A percentile compares a stretch with the other conserved stretches of the same genome.
These are phyloP conservation scores for Alternaria ethzedia DNA, from an alignment of 2,329 filamentous ascomycete genomes.

Conservation along the genomic window DNA sequence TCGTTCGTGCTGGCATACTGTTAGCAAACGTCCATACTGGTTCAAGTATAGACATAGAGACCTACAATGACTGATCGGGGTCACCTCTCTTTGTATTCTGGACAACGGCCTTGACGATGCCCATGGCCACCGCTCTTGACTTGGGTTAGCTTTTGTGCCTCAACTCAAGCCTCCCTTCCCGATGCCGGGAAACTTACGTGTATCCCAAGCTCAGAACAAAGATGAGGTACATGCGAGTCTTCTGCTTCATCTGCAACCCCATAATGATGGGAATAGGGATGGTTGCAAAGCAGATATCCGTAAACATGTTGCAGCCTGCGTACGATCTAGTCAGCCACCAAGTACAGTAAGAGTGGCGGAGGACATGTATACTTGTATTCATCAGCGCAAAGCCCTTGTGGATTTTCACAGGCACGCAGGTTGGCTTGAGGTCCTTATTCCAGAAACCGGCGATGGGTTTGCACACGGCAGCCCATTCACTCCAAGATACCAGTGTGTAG, in stretches of 20 bases:
- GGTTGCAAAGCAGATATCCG: neutral
- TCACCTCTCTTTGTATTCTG: neutral
- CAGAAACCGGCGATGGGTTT: neutral
- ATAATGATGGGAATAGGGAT: neutral
- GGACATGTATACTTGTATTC: neutral
- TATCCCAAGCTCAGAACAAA: neutral
- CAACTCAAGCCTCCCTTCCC: no score
- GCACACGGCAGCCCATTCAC: neutral
- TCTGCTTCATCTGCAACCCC: neutral
- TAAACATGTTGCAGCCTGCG: neutral
- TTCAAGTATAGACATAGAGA: neutral
- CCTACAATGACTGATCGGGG: neutral
- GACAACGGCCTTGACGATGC: neutral
- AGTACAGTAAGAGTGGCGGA: neutral
- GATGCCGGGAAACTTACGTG: neutral
- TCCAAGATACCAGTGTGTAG: neutral
- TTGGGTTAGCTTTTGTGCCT: neutral
- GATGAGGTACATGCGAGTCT: neutral
- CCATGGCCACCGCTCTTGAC: neutral
- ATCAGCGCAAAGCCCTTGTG: neutral
- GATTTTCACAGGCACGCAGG: neutral
- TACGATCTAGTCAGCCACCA: neutral
- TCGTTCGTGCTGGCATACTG: neutral
- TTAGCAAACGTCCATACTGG: neutral
- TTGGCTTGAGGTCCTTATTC: neutral